Percentiles rank a stretch among this genome's conserved stretches.
Conservation (phyloP, 257 asterid species). For the Nicotiana tabacum region DNA sequence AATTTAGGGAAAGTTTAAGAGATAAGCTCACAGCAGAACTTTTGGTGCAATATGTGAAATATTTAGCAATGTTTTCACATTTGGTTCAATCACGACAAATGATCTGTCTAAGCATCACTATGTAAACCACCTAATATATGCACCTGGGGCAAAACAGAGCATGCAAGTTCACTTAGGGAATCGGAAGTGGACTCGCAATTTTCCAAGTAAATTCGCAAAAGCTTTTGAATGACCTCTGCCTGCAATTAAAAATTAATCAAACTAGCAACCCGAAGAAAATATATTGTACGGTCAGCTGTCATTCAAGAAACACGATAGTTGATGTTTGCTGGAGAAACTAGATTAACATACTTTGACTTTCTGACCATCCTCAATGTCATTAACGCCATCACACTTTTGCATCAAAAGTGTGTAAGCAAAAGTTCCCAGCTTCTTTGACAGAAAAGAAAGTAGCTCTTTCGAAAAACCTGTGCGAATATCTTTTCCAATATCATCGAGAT, state of each 20-base stretch:
- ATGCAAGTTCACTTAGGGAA: conserved; percentile 63
- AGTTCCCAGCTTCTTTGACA: conserved; percentile 56
- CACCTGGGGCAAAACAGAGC: conserved; percentile 74
- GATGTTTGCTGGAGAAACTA: conserved; percentile 13
- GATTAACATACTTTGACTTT: conserved; percentile 50
- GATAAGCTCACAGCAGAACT: conserved; percentile 1
- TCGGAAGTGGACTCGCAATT: conserved; percentile 56
- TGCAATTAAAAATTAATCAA: conserved; percentile 24
- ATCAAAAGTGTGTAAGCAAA: conserved; percentile 61
- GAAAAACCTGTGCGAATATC: conserved; percentile 31
- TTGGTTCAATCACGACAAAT: neutral
- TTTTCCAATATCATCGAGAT: conserved; percentile 34
- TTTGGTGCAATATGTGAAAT: neutral
- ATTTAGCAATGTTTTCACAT: neutral
- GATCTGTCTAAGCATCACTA: conserved; percentile 7
- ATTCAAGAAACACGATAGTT: neutral
- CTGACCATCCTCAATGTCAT: conserved; percentile 38
- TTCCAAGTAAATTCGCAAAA: conserved; percentile 69
- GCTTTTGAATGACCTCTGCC: conserved; percentile 81
- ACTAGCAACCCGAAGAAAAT: neutral
- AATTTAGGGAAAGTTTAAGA: neutral
- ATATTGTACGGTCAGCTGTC: neutral
- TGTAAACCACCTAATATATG: conserved; percentile 13
- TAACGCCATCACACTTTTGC: conserved; percentile 56
- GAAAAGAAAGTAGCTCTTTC: conserved; percentile 46